Percentiles rank a stretch among this genome's conserved stretches.
Conservation (phyloP, 2,329 filamentous ascomycete species). For the Furcasterigmium sp. region DNA sequence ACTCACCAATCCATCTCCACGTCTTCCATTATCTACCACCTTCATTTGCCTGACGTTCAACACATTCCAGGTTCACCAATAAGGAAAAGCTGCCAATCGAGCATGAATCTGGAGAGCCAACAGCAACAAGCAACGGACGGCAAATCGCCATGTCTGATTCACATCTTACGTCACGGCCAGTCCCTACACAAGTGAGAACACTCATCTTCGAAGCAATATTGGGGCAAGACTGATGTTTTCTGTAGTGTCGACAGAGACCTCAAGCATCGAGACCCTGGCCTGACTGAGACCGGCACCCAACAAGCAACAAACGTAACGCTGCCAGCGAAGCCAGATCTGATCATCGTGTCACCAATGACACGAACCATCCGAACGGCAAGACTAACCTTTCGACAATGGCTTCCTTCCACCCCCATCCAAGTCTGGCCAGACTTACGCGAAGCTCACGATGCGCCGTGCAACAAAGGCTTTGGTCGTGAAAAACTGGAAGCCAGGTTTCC, state of each 20-base stretch:
- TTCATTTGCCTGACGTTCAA: no score
- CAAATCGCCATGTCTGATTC: not conserved
- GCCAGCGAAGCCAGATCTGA: not conserved
- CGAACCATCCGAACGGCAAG: conserved; percentile 2
- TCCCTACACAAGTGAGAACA: conserved; percentile 1
- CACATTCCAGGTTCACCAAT: no score
- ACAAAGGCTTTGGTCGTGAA: not conserved
- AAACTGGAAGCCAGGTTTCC: not conserved
- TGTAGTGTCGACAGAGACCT: not conserved
- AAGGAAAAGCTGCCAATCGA: no score
- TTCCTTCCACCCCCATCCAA: not conserved
- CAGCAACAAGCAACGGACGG: not conserved
- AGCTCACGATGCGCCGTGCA: conserved; percentile 2
- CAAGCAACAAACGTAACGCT: not conserved
- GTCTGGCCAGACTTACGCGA: conserved; percentile 5
- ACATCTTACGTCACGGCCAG: conserved; percentile 2
- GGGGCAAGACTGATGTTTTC: not conserved
- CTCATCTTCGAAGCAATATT: not conserved
- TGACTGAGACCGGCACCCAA: not conserved
- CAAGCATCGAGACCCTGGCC: not conserved
- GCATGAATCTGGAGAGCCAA: not conserved
- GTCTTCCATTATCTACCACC: no score
- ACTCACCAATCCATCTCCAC: no score
- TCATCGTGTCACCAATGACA: conserved; percentile 4
- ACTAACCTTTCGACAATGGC: not conserved